These are phyloP conservation scores for Fusarium denticulatum DNA, from an alignment of 2,329 filamentous ascomycete genomes.

Conservation along the genomic window DNA sequence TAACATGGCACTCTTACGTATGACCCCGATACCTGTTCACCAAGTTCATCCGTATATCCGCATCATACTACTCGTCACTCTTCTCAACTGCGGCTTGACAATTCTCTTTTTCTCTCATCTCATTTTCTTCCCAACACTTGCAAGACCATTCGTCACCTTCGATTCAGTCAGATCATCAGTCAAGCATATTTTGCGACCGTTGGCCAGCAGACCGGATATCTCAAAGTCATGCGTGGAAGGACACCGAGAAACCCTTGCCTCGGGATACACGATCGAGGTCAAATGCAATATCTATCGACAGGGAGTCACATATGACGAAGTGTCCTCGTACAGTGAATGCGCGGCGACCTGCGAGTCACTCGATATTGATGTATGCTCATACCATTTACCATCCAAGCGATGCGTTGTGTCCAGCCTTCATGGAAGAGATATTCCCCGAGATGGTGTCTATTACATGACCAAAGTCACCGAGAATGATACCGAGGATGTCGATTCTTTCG, in stretches of 20 bases:
- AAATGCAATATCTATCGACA: not conserved
- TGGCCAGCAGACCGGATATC: not conserved
- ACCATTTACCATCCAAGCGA: not conserved
- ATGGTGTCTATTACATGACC: not conserved
- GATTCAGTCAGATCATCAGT: not conserved
- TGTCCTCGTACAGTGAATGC: not conserved
- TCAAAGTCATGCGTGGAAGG: not conserved
- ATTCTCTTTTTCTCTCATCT: not conserved
- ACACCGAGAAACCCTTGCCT: not conserved
- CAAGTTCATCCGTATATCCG: not conserved
- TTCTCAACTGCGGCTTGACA: not conserved
- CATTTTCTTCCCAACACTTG: too few relatives aligned
- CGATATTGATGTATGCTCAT: not conserved
- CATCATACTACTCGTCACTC: not conserved
- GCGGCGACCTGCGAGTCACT: not conserved
- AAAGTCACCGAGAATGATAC: not conserved
- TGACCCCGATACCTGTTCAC: not conserved
- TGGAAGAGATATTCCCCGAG: not conserved
- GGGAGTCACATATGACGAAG: not conserved
- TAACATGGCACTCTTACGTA: not conserved
- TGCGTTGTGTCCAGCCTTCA: not conserved
- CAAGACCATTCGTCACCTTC: too few relatives aligned
- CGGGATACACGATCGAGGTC: not conserved
- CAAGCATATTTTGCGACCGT: not conserved
- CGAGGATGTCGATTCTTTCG: accelerated